Percentiles rank a stretch among this genome's conserved stretches.
Conservation (phyloP, 495 filamentous ascomycete genomes). For the Aspergillus incahuasiensis region DNA sequence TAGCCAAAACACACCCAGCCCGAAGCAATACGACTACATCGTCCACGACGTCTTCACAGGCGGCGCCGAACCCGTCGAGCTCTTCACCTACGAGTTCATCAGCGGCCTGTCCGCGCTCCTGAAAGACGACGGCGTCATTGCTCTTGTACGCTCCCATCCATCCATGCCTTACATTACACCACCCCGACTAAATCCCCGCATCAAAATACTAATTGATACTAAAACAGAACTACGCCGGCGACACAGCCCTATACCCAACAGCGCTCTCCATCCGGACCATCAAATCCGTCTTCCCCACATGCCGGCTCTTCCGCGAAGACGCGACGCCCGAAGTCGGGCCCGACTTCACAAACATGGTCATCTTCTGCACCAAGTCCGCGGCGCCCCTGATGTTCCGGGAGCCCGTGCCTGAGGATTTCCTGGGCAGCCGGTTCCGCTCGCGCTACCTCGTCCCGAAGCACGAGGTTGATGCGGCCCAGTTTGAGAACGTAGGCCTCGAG, state of each 20-base stretch:
- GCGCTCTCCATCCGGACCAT: conserved; percentile 70
- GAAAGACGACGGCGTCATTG: conserved; percentile 74
- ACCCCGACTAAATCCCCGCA: neutral
- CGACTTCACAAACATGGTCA: conserved; percentile 91
- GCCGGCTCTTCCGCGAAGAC: conserved; percentile 79
- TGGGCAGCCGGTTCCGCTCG: conserved; percentile 64
- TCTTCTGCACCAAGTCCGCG: conserved; percentile 46
- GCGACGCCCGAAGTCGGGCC: conserved; percentile 44
- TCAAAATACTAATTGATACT: too few species aligned
- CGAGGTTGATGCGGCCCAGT: conserved; percentile 59
- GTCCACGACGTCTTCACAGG: conserved; percentile 99
- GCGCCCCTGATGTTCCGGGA: conserved; percentile 58
- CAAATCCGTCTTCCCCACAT: conserved; percentile 65
- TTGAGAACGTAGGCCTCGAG: conserved; percentile 26
- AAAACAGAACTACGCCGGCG: conserved; percentile 90
- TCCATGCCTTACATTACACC: too few species aligned
- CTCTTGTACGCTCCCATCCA: conserved; percentile 73
- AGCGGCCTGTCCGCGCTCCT: conserved; percentile 61
- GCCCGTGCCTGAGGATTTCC: conserved; percentile 60
- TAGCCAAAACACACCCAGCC: conserved; percentile 36
- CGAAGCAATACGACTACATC: conserved; percentile 76
- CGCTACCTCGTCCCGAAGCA: conserved; percentile 66
- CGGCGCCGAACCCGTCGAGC: conserved; percentile 78
- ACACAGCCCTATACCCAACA: conserved; percentile 67
- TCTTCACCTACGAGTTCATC: conserved; percentile 87